A percentile compares a stretch with the other conserved stretches of the same genome.
Conservation (phyloP, 2,329 filamentous ascomycete genomes). For the Cercospora beticola region DNA sequence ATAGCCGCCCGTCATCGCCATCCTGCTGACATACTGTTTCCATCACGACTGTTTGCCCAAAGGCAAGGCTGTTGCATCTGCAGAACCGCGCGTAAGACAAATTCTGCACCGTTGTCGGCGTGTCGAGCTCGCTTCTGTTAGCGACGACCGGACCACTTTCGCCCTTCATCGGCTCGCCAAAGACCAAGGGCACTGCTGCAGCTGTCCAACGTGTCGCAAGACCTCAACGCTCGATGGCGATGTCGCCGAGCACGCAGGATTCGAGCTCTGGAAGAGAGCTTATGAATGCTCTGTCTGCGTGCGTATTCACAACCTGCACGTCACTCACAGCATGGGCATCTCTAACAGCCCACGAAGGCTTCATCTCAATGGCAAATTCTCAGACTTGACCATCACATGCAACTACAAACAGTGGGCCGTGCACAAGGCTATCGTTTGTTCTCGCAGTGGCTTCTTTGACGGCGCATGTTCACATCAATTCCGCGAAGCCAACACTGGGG, state of each 20-base stretch:
- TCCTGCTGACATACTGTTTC: not conserved
- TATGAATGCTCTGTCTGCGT: constrained; percentile 50
- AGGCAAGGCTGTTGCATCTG: not conserved
- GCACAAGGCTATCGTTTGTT: constrained; percentile 51
- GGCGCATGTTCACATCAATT: constrained; percentile 41
- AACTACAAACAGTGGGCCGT: constrained; percentile 48
- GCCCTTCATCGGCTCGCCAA: not conserved
- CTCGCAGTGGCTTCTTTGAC: constrained; percentile 49
- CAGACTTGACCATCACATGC: constrained; percentile 51
- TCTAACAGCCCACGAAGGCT: constrained; percentile 34
- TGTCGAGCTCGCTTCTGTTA: not conserved
- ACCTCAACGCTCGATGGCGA: constrained; percentile 16
- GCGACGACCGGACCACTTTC: not conserved
- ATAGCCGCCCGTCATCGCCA: not conserved
- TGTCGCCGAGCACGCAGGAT: constrained; percentile 26
- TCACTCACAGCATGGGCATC: constrained; percentile 22
- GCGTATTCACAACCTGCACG: constrained; percentile 30
- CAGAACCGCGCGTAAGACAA: not conserved
- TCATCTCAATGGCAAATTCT: constrained; percentile 44
- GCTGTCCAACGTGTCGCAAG: not conserved
- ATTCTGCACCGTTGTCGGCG: not conserved
- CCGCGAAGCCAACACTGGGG: constrained; percentile 36
- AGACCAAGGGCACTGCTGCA: not conserved
- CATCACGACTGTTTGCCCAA: not conserved
- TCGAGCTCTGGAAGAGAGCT: constrained; percentile 46